Percentiles rank a stretch among this genome's conserved stretches.
These are phyloP conservation scores for Elaeis oleifera DNA, from an alignment of 202 grass and related monocot genomes.

Conservation along the genomic window DNA sequence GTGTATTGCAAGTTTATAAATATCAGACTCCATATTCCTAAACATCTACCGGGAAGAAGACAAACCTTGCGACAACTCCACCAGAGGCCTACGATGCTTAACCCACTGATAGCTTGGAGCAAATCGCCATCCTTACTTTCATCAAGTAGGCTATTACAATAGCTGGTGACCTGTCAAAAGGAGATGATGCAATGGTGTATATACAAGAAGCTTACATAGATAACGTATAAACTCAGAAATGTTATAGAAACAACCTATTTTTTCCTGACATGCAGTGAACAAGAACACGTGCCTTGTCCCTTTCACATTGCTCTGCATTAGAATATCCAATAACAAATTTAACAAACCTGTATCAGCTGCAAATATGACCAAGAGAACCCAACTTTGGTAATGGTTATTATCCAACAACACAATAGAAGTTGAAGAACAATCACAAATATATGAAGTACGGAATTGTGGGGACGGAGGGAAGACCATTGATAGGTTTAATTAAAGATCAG, in stretches of 20 bases:
- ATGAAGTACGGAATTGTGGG: too few species aligned
- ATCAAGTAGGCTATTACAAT: slow-evolving; percentile 96
- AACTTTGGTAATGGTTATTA: too few species aligned
- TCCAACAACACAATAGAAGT: too few species aligned
- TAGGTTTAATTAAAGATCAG: too few species aligned
- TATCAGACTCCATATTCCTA: neutral
- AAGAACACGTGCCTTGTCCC: slow-evolving; percentile 72
- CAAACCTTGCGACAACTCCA: slow-evolving; percentile 71
- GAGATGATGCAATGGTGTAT: neutral
- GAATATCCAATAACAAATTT: slow-evolving; percentile 18
- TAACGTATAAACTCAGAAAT: neutral
- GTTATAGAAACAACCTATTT: slow-evolving; percentile 68
- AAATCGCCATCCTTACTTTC: slow-evolving; percentile 80
- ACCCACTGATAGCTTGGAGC: slow-evolving; percentile 87
- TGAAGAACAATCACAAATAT: too few species aligned
- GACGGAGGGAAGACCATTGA: too few species aligned
- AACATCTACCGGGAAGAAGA: neutral
- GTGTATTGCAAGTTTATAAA: too few species aligned
- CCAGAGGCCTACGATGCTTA: slow-evolving; percentile 75
- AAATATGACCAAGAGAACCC: too few species aligned
- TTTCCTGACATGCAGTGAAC: slow-evolving; percentile 97
- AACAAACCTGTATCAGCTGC: neutral
- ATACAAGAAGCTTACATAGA: neutral
- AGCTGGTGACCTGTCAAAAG: slow-evolving; percentile 62
- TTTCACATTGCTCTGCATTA: slow-evolving; percentile 76